Conservation (phyloP, 805 yeast genomes). For the Suhomyces sp. region DNA sequence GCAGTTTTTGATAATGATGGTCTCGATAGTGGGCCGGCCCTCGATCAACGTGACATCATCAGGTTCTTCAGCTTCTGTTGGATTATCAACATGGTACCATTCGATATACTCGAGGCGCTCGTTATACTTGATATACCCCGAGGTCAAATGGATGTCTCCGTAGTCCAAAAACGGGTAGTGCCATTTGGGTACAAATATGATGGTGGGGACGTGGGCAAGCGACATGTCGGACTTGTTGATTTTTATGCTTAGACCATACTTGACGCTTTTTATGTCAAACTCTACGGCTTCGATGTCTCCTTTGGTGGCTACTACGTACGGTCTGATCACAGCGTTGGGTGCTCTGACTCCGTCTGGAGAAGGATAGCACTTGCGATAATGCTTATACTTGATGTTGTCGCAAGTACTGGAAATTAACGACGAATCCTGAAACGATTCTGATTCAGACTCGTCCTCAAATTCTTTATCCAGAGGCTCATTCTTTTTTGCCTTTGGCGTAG, state of each 20-base stretch:
- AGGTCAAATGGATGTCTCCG: slow-evolving; percentile 47
- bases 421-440: slow-evolving; percentile 17
- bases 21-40: slow-evolving; percentile 18
- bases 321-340: slow-evolving; percentile 69
- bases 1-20: slow-evolving; percentile 34
- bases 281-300: slow-evolving; percentile 57
- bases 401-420: slow-evolving; percentile 22
- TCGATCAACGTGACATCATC: slow-evolving; percentile 5
- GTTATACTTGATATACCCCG: slow-evolving; percentile 57
- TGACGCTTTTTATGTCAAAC: slow-evolving; percentile 52
- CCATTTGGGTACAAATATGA: slow-evolving; percentile 66
- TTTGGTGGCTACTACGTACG: slow-evolving; percentile 61
- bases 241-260: slow-evolving; percentile 29
- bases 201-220: slow-evolving; percentile 49
- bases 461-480: not conserved
- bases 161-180: slow-evolving; percentile 57
- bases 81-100: slow-evolving; percentile 59
- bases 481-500: not conserved
- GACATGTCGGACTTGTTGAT: not conserved
- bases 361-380: slow-evolving; percentile 34
- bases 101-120: slow-evolving; percentile 52
- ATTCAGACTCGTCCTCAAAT: slow-evolving; percentile 9
- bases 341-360: slow-evolving; percentile 70
- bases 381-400: slow-evolving; percentile 22
- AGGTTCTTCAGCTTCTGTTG: slow-evolving; percentile 5